Conservation (phyloP, 768 basidiomycete genomes). For the Lepiota subincarnata region DNA sequence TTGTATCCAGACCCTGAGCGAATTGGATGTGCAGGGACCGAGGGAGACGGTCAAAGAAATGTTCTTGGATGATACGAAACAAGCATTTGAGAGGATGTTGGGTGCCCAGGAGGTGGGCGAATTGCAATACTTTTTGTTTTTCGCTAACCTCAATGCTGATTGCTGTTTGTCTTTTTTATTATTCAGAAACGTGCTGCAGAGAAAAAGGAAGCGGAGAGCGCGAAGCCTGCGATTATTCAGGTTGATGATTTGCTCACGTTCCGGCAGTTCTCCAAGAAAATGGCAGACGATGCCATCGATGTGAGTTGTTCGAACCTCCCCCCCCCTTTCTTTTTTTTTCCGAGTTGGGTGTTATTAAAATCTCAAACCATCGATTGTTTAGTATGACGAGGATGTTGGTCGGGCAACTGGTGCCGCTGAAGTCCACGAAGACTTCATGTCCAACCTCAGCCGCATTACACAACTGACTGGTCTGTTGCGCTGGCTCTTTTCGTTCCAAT, state of each 20-base stretch:
- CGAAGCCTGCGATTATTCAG: conserved; percentile 69
- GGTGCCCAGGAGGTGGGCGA: conserved; percentile 77
- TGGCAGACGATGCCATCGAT: conserved; percentile 72
- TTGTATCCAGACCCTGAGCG: conserved; percentile 91
- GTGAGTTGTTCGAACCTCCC: conserved; percentile 33
- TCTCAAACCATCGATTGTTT: no score
- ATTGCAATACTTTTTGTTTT: neutral
- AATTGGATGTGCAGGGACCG: conserved; percentile 47
- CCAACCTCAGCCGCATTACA: conserved; percentile 87
- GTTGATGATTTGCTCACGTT: conserved; percentile 91
- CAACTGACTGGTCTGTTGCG: conserved; percentile 77
- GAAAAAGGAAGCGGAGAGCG: conserved; percentile 76
- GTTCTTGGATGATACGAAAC: conserved; percentile 84
- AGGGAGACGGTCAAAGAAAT: conserved; percentile 56
- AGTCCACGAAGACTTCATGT: conserved; percentile 87
- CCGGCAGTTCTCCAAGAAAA: conserved; percentile 94
- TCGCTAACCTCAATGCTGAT: neutral
- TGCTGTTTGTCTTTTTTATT: neutral
- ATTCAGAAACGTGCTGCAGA: conserved; percentile 82
- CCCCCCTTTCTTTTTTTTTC: no score
- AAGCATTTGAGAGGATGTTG: conserved; percentile 95
- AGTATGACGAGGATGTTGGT: conserved; percentile 89
- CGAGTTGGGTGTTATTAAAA: no score
- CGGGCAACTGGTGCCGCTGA: conserved; percentile 86
- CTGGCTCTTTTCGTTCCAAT: neutral